phyloP scores from a whole-genome alignment of 345 rosid species.

The Schrenkiella parvula region DNA sequence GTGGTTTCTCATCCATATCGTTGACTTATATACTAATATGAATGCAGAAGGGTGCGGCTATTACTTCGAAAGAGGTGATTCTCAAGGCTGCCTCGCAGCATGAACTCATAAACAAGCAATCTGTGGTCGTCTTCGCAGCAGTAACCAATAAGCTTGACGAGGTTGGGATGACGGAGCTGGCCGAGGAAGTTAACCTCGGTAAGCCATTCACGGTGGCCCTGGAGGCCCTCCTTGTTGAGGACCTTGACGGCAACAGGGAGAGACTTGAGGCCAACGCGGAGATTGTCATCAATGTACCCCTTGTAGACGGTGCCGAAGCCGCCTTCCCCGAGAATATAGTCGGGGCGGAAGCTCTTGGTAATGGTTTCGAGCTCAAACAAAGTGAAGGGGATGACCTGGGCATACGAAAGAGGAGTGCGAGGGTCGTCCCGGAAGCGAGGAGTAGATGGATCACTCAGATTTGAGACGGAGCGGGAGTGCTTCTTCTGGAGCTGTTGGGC shows the following conservation, averaged over 20 bases:
- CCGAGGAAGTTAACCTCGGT: conserved; percentile 68
- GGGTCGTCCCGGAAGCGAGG: conserved; percentile 62
- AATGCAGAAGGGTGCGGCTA: neutral
- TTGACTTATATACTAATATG: neutral
- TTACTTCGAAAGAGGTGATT: conserved; percentile 94
- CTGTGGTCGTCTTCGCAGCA: conserved; percentile 95
- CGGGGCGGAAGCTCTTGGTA: conserved; percentile 96
- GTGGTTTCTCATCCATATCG: neutral
- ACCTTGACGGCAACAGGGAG: conserved; percentile 97
- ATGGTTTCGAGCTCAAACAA: conserved; percentile 89
- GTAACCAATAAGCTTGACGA: conserved; percentile 89
- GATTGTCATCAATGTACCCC: conserved; percentile 95
- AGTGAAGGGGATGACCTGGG: conserved; percentile 79
- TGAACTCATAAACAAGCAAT: conserved; percentile 87
- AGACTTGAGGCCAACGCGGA: conserved; percentile 89
- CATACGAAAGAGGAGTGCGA: conserved; percentile 53
- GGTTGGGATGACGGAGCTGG: conserved; percentile 94
- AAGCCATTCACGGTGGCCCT: conserved; percentile 99
- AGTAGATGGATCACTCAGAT: conserved; percentile 85
- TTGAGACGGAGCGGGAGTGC: conserved; percentile 74
- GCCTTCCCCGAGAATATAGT: conserved; percentile 93
- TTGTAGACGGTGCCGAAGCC: conserved; percentile 96
- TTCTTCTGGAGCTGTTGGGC: conserved; percentile 77
- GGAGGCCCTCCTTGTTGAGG: conserved; percentile 93
- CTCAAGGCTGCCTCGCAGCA: conserved; percentile 96